Evolutionary conservation across 331 rosid species (phyloP), one percentile per base, ranked within the genome.

Genomic region (Pyracantha coccinea): DNA sequence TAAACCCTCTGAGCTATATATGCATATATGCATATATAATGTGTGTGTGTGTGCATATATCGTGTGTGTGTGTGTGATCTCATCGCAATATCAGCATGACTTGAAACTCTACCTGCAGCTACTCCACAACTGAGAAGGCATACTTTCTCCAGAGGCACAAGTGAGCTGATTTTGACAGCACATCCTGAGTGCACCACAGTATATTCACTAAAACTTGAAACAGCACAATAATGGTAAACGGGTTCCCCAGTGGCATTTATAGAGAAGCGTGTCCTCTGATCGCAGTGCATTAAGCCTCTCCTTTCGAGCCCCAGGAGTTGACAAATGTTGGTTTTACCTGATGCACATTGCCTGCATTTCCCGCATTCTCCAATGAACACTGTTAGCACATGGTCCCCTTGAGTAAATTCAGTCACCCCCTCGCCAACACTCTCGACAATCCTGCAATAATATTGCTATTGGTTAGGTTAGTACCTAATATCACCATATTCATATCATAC

Each of bases 101-200:
- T 38, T 50, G 50, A 66, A 74, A 50, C 33, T 65, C 79, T 83
- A 95, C 99, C 99, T 85, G 99, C 90, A 72, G 99, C 93, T 76
- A 95, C 90, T 19, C 99, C 99, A 74, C 99, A 90, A 73, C 97
- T 95, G 64, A 95, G 83, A 77, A 95, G 90, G 86, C 99, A 95
- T 52, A 92, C 84, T 80, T 87, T 92, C 70, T 87, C 96, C 31
- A 95, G 91, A 85, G 99, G 97, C 23, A 70, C 92, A 62, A 52
- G 68, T 0, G 86, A 81, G 82, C 82, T 83, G 81, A 94, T 75
- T 86, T 87, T 92, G 76, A 94, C 99, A 19, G 97, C 97, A 88
- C 99, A 94, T 71, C 99, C 99, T 13, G 96, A 87, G 85, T 94
- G 96, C 77, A 94, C 96, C 29, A 89, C 97, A n/a, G 89, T 90